Evolutionary conservation across 176 grass and related monocot species (phyloP), one percentile per base, ranked within the genome.

Genomic region (Poa annua): DNA sequence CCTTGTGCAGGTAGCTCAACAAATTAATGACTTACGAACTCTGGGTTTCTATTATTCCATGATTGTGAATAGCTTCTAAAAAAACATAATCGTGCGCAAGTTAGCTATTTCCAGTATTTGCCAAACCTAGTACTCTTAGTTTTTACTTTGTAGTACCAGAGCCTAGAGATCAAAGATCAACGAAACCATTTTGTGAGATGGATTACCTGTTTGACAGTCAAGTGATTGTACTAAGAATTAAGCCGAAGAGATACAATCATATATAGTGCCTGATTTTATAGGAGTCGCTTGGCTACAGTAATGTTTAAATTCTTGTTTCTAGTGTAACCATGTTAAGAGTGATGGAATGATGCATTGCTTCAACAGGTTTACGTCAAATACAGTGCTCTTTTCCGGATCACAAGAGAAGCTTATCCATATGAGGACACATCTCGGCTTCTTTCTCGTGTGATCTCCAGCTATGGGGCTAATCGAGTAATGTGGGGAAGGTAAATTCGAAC

Each of bases 301-400:
- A 2, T 35, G 26, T 45, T 54, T 56, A n/a, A 24, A 24, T 68
- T 80, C 82, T 63, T 70, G 1, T 85, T 5, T 33, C 5, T 33
- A 7, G 53, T 22, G 51, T 45, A 42, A 32, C 11, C 44, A 61
- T 52, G 20, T 63, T 35, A 71, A 11, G 22, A 64, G 32, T 80
- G 17, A 84, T 81, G 16, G 11, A n/a, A 36, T 56, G 35, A n/a
- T 51, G 68, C 60, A 67, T 81, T 77, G 20, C 51, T 87, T 73
- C 15, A 55, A 89, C 76, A 94, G 92, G 81, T 97, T 73, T 94
- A 97, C 65, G 70, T 92, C 67, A 97, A 97, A 87, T 97, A 88
- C 53, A 97, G 95, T 84, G 95, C 95, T 19, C 80, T 97, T 53
- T 94, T 97, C 74, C 92, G 92, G 60, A 60, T 94, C 20, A 87